Base-by-base conservation (phyloP, 768 basidiomycete species). In the Russula emetica region DNA sequence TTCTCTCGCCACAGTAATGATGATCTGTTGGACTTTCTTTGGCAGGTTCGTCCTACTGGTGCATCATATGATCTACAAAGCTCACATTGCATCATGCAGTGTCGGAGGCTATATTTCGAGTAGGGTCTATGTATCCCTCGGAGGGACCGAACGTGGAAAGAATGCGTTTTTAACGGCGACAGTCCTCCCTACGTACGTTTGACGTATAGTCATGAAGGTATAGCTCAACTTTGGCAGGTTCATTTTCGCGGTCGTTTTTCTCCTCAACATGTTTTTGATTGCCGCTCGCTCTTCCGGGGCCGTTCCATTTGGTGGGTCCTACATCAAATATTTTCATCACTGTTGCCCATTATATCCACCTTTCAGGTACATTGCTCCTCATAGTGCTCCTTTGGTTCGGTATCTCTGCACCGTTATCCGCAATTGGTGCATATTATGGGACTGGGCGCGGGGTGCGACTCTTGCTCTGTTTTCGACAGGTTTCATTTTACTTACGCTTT, bases 11-110 rank as follows among this genome's bases (percentile, higher is more conserved):
- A 97, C 94, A 3, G 89, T 94, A 51, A 90, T 97, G 85, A 85
- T 97, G 80, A 83, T 98, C 16, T 92, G 86, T 73, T 98, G 94
- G 92, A 90, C 94, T 3, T 78, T 97, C 69, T 98, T 98, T 71
- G 93, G 94, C 74, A 79, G 87, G 92, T 85, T 69, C 68, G 82
- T 69, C 28, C 60, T 24, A 18, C 55, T 61, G n/a, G 50, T 5
- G 3, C 53, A 52, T n/a, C 54, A 51, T 22, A 30, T 28, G 20
- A 24, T 22, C 64, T 32, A 69, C 62, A 60, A 47, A 32, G 55
- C 50, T 65, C 52, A 52, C 58, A n/a, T 57, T n/a, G 6, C n/a
- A 24, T 58, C n/a, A 22, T 58, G 18, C 67, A 94, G 92, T 47
- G 79, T 98, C 61, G 87, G 91, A 18, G 96, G 96, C 36, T 98